Conservation (phyloP, 2,329 filamentous ascomycete species). For the Atkinsonella hypoxylon region DNA sequence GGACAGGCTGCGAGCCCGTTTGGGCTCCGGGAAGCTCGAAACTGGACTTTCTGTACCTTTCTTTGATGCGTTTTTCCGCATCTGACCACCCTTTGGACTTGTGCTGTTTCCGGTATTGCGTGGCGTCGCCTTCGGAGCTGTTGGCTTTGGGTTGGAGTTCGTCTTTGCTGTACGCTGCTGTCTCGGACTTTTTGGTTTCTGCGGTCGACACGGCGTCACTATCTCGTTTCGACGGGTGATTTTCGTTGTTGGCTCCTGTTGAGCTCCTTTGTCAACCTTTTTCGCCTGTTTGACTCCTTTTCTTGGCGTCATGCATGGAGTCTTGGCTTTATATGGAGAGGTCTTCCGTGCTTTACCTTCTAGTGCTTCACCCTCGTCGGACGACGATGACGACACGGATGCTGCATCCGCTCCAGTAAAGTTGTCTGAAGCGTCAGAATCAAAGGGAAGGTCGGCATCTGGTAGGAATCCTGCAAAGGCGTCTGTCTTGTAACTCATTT, state of each 20-base stretch:
- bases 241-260: constrained; percentile 5
- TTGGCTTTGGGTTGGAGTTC: not conserved
- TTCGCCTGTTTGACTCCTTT: constrained; percentile 14
- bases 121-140: not conserved
- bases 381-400: constrained; percentile 15
- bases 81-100: not conserved
- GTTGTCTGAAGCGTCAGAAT: constrained; percentile 23
- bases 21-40: not conserved
- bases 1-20: not conserved
- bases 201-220: not conserved
- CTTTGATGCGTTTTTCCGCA: not conserved
- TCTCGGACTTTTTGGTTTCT: not conserved
- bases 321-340: constrained; percentile 13
- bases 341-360: constrained; percentile 25
- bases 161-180: not conserved
- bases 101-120: not conserved
- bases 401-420: constrained; percentile 19
- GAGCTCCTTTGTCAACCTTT: constrained; percentile 20
- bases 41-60: not conserved
- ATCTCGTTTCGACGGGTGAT: not conserved
- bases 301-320: constrained; percentile 13
- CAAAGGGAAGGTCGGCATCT: constrained; percentile 16
- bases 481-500: constrained; percentile 24
- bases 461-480: constrained; percentile 11
- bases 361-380: constrained; percentile 14